Evolutionary conservation across 192 early-diverging fungal species (phyloP).

Genomic region (Funneliformis geosporum): DNA sequence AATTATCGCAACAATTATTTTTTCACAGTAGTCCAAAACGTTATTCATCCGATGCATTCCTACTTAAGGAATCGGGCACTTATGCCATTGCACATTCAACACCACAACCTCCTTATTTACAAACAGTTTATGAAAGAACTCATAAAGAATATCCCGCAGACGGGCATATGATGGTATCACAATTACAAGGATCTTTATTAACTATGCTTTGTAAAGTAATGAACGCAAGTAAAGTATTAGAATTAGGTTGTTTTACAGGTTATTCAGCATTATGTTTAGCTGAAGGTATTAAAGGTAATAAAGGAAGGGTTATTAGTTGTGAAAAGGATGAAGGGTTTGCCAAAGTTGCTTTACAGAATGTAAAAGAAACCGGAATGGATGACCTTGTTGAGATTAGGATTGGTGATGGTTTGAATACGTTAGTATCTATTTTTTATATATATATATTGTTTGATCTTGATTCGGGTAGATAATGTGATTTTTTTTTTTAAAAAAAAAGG

Average conservation of each 20-base stretch:
- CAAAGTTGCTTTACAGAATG: conserved; percentile 45
- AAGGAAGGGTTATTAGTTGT: conserved; percentile 45
- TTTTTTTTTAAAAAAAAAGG: conserved; percentile 12
- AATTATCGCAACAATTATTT: neutral
- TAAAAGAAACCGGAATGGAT: conserved; percentile 38
- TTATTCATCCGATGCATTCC: neutral
- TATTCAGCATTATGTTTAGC: conserved; percentile 67
- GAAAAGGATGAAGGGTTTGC: conserved; percentile 59
- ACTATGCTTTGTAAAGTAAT: conserved; percentile 51
- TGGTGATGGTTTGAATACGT: conserved; percentile 45
- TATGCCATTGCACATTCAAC: neutral
- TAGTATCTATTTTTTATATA: too few species aligned
- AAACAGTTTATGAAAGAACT: neutral
- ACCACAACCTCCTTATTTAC: neutral
- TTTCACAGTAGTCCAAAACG: neutral
- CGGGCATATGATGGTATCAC: conserved; percentile 37
- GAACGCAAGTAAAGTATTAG: conserved; percentile 55
- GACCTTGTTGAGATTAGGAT: conserved; percentile 50
- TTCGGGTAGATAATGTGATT: neutral
- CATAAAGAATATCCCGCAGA: neutral
- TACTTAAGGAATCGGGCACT: neutral
- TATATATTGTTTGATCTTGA: neutral
- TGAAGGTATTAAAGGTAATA: conserved; percentile 48
- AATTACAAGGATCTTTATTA: conserved; percentile 54
- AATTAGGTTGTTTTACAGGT: conserved; percentile 73